Conservation (phyloP, 2,329 filamentous ascomycete species). For the Sporothrix phasma region DNA sequence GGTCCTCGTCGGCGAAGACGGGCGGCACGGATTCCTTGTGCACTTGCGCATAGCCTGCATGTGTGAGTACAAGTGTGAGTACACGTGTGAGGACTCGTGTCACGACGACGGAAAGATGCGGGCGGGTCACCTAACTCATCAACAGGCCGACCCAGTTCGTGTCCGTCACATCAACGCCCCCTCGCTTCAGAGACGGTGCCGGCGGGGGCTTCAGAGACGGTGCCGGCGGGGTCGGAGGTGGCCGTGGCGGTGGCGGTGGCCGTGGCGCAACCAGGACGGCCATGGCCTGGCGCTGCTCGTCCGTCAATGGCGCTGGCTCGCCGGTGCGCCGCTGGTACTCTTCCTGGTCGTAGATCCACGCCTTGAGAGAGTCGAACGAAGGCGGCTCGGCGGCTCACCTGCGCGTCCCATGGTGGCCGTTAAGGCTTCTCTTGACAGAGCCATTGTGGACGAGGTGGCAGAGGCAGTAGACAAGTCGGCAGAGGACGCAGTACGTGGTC, state of each 20-base stretch:
- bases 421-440: no score
- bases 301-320: constrained; percentile 29
- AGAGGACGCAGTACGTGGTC: no score
- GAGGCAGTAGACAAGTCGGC: no score
- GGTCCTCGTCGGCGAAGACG: constrained; percentile 21
- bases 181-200: background rate
- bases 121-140: constrained; percentile 21
- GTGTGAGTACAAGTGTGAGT: no score
- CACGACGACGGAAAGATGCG: no score
- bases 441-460: no score
- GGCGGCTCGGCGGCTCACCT: background rate
- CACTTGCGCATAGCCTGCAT: constrained; percentile 24
- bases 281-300: constrained; percentile 32
- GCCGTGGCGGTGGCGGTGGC: background rate
- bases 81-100: no score
- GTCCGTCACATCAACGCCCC: constrained; percentile 13
- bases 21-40: constrained; percentile 13
- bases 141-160: constrained; percentile 33
- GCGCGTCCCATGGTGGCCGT: background rate
- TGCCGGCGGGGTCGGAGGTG: no score
- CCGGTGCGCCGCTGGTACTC: constrained; percentile 25
- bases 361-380: constrained; percentile 22
- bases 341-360: constrained; percentile 34
- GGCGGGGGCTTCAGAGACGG: no score
- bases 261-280: constrained; percentile 25